Evolutionary conservation across 352 stramenopile species (phyloP).

Genomic region (Thraustotheca clavata): DNA sequence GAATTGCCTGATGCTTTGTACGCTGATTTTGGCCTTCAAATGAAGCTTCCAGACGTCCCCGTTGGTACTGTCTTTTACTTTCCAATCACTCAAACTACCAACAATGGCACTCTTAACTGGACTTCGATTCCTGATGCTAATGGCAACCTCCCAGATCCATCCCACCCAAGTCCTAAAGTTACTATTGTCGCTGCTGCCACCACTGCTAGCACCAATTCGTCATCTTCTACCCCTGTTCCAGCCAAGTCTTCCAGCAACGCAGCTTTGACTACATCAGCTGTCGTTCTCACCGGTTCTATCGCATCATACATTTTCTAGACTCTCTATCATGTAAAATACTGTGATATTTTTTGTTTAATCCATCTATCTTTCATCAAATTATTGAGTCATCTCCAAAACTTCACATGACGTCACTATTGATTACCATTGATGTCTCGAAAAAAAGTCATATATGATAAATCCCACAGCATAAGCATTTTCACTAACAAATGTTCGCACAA

Average conservation of each 20-base stretch:
- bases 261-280: neutral
- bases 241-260: neutral
- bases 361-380: too few species aligned
- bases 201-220: neutral
- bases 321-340: too few species aligned
- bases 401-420: too few species aligned
- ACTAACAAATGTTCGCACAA: too few species aligned
- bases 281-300: too few species aligned
- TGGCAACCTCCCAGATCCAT: slow-evolving; percentile 6
- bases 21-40: slow-evolving; percentile 18
- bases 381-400: too few species aligned
- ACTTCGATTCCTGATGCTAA: slow-evolving; percentile 10
- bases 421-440: too few species aligned
- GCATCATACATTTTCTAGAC: too few species aligned
- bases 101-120: slow-evolving; percentile 12
- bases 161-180: slow-evolving; percentile 9
- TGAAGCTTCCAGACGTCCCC: slow-evolving; percentile 9
- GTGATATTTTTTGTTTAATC: too few species aligned
- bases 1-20: slow-evolving; percentile 8
- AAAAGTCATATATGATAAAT: too few species aligned
- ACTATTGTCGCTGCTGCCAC: slow-evolving; percentile 7
- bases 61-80: slow-evolving; percentile 14
- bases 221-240: neutral
- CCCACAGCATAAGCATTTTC: too few species aligned
- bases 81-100: slow-evolving; percentile 9